Base-by-base conservation (phyloP, 1,284 basidiomycete species). In the Moesziomyces sp. region DNA sequence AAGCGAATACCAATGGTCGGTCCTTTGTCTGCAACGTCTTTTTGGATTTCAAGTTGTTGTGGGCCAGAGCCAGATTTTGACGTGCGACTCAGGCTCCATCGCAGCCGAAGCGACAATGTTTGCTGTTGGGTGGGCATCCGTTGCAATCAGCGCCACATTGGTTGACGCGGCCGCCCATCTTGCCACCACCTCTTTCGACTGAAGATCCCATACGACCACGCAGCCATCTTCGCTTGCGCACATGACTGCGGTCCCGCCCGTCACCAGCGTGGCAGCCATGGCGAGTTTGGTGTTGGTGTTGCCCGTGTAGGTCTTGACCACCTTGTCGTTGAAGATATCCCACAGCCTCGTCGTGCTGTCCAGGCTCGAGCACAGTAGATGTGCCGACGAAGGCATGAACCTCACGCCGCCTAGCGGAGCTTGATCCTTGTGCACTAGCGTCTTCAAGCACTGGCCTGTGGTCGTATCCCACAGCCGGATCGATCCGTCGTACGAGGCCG, bases 401-500 rank as follows among this genome's bases (percentile, higher is more conserved):
- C 88, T 87, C 50, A 93, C 92, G 82, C 91, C 90, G 5, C 92
- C 92, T 68, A 93, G 92, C 79, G 96, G 93, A 3, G 93, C 92
- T 86, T 96, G 96, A 71, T 95, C 93, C 78, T 95, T 94, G 77
- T 98, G 95, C 13, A 95, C 94, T 26, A 99, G 85, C 5, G 97
- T 99, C 84, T 96, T 98, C 45, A 99, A 87, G 85, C 97, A 99
- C 84, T 98, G 94, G 1, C 95, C 97, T 0, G 94, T 95, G 57
- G 93, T 91, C 0, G 93, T 91, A 81, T 98, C 95, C 97, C 97
- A 99, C 1, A 83, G 50, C 0, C 82, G 72, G 11, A 99, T 95
- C 50, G 97, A 86, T 2, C 95, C 96, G 85, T 99, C 97, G 90
- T 96, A 97, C 21, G 93, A 92, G 72, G 91, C 93, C 8, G 93